phyloP scores from a whole-genome alignment of 805 yeast species.

The Wickerhamiella brachini region DNA sequence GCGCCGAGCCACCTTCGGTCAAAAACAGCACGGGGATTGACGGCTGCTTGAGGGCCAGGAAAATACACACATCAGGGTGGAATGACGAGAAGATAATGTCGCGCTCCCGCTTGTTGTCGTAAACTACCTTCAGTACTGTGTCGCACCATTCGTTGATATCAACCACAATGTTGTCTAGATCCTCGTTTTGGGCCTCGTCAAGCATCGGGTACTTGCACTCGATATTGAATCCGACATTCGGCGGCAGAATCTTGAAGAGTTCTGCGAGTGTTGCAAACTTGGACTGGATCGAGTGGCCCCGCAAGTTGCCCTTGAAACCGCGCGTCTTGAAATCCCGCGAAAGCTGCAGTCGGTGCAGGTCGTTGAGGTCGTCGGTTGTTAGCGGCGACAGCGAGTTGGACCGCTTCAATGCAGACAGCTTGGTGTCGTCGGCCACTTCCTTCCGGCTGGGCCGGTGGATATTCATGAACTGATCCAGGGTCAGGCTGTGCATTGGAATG shows the following conservation, averaged over 20 bases:
- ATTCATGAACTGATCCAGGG: constrained; percentile 64
- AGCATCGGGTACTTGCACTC: constrained; percentile 93
- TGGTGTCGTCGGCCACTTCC: constrained; percentile 4
- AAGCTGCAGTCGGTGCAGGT: constrained; percentile 55
- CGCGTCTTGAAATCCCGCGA: constrained; percentile 81
- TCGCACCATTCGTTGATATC: constrained; percentile 84
- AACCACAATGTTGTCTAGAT: constrained; percentile 69
- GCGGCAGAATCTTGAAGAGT: constrained; percentile 67
- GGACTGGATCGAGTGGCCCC: constrained; percentile 84
- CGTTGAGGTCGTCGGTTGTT: constrained; percentile 16
- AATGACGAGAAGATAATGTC: constrained; percentile 85
- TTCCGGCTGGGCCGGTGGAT: constrained; percentile 13
- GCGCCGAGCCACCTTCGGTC: constrained; percentile 73
- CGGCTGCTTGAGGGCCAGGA: constrained; percentile 84
- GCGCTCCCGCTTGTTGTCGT: constrained; percentile 63
- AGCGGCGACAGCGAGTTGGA: constrained; percentile 29
- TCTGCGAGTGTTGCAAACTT: constrained; percentile 82
- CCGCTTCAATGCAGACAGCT: constrained; percentile 14
- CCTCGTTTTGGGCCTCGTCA: constrained; percentile 81
- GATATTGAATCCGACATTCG: constrained; percentile 79
- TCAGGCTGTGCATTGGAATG: constrained; percentile 87
- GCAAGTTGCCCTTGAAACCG: constrained; percentile 82
- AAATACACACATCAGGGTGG: constrained; percentile 83
- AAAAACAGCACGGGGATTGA: constrained; percentile 79
- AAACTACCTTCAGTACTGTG: constrained; percentile 66